Conservation (phyloP, 495 filamentous ascomycete genomes). For the Pyrenula massariospora region DNA sequence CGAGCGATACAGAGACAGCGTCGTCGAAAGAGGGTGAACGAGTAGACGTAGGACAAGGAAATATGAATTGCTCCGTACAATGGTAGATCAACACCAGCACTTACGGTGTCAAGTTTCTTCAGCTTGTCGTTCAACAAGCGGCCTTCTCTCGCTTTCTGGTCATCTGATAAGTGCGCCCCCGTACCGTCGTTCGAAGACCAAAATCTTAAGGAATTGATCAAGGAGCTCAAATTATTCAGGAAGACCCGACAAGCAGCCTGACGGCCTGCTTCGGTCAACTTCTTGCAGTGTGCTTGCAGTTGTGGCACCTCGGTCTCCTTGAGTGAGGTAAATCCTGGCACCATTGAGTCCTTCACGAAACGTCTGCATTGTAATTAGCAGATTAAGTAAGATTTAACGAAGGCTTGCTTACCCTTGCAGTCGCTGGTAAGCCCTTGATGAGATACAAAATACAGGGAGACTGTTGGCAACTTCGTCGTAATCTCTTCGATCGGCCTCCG, state of each 20-base stretch:
- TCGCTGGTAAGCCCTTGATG: conserved; percentile 45
- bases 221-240: conserved; percentile 32
- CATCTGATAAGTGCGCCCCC: conserved; percentile 10
- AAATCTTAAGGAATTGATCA: conserved; percentile 39
- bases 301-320: conserved; percentile 46
- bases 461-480: conserved; percentile 39
- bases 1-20: background rate
- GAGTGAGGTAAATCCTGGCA: conserved; percentile 30
- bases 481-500: conserved; percentile 31
- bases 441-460: conserved; percentile 53
- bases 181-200: conserved; percentile 36
- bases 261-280: conserved; percentile 36
- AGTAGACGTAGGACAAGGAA: too few relatives aligned
- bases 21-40: too few relatives aligned
- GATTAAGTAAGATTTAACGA: too few relatives aligned
- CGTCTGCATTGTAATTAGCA: conserved; percentile 9
- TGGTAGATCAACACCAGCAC: conserved; percentile 6
- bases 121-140: conserved; percentile 27
- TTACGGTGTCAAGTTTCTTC: conserved; percentile 33
- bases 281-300: conserved; percentile 42
- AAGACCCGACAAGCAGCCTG: conserved; percentile 28
- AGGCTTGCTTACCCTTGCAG: conserved; percentile 33
- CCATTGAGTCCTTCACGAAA: conserved; percentile 30
- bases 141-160: conserved; percentile 24
- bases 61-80: conserved; percentile 7